Percentiles rank a stretch among this genome's conserved stretches.
phyloP scores from a whole-genome alignment of 1,284 basidiomycete genomes.

The Mycena citricolor region DNA sequence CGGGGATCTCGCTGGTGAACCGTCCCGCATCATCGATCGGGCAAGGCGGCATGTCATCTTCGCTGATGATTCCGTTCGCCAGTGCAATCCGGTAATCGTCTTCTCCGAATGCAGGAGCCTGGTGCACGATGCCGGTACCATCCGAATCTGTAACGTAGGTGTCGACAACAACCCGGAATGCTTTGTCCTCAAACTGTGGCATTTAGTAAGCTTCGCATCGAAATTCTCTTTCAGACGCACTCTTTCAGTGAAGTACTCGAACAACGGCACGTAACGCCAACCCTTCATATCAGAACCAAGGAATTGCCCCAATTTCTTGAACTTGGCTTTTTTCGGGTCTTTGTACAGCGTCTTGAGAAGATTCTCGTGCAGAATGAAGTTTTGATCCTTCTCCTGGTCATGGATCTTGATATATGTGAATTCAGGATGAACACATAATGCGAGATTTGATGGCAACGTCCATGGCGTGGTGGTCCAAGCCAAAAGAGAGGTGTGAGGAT shows the following conservation, averaged over 20 bases:
- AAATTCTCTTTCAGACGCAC: constrained; percentile 40
- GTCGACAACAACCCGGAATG: constrained; percentile 89
- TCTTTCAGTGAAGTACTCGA: constrained; percentile 95
- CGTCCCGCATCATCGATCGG: constrained; percentile 89
- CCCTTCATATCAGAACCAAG: constrained; percentile 93
- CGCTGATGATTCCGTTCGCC: constrained; percentile 75
- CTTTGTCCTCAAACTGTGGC: constrained; percentile 84
- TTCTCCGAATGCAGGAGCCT: constrained; percentile 98
- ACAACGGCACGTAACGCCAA: constrained; percentile 95
- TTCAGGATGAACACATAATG: constrained; percentile 94
- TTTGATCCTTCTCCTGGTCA: constrained; percentile 84
- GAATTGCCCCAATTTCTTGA: constrained; percentile 87
- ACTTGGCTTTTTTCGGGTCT: constrained; percentile 97
- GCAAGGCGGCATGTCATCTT: constrained; percentile 94
- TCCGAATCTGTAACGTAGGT: constrained; percentile 93
- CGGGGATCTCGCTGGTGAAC: constrained; percentile 88
- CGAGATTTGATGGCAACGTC: constrained; percentile 96
- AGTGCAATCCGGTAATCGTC: constrained; percentile 96
- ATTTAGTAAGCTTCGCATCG: constrained; percentile 1
- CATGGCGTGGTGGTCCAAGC: constrained; percentile 99
- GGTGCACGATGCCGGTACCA: constrained; percentile 98
- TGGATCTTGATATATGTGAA: constrained; percentile 97
- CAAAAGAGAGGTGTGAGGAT: constrained; percentile 86
- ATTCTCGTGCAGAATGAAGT: constrained; percentile 92
- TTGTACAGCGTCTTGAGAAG: constrained; percentile 93